Conservation (phyloP, 192 early-diverging fungal species). For the Podila clonocystis region DNA sequence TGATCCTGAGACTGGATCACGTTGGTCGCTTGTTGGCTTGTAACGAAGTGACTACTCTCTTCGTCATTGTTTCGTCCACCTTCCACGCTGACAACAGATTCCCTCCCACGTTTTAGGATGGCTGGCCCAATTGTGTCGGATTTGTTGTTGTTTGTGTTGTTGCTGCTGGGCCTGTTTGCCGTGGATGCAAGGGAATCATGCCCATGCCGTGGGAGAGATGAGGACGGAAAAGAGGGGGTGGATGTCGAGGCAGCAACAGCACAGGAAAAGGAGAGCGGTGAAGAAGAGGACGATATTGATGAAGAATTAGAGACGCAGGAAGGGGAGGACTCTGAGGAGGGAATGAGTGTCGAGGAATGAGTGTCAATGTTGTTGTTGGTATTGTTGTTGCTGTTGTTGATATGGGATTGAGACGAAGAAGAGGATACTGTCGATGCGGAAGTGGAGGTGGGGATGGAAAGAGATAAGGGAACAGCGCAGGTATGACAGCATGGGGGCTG, state of each 20-base stretch:
- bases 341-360: slow-evolving; percentile 5
- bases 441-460: not conserved
- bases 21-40: not conserved
- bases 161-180: not conserved
- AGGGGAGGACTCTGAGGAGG: not conserved
- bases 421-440: not conserved
- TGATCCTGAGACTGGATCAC: not conserved
- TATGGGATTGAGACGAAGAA: not conserved
- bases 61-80: not conserved
- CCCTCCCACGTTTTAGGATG: slow-evolving; percentile 42
- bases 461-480: not conserved
- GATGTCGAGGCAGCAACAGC: slow-evolving; percentile 10
- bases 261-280: not conserved
- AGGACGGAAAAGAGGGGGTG: not conserved
- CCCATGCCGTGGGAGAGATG: not conserved
- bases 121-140: slow-evolving; percentile 29
- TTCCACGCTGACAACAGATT: not conserved
- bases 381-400: not conserved
- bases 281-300: not conserved
- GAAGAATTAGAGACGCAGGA: not conserved
- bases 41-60: not conserved
- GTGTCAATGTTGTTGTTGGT: not conserved
- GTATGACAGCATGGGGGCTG: not conserved
- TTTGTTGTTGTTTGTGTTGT: slow-evolving; percentile 1
- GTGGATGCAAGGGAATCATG: not conserved